Evolutionary conservation across 495 filamentous ascomycete genomes (phyloP).

Genomic region (Daldinia childiae): DNA sequence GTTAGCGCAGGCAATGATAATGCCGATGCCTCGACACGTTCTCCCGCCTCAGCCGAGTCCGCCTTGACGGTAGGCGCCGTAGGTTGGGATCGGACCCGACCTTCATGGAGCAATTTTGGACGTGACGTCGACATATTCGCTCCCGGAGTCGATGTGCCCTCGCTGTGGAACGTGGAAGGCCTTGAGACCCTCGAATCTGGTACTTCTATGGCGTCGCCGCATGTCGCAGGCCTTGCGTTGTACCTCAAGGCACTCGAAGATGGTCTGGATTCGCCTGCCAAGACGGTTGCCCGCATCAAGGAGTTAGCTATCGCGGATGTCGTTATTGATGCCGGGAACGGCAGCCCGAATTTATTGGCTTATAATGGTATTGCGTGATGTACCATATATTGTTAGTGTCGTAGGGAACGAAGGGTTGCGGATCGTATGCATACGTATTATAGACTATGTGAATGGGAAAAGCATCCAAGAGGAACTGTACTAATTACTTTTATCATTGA

Average conservation of each 20-base stretch:
- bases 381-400: background rate
- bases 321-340: conserved; percentile 25
- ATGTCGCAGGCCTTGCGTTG: conserved; percentile 59
- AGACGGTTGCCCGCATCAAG: conserved; percentile 42
- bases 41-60: conserved; percentile 56
- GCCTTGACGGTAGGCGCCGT: conserved; percentile 63
- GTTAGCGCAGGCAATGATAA: conserved; percentile 55
- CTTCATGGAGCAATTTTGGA: conserved; percentile 65
- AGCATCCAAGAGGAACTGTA: background rate
- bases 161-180: conserved; percentile 38
- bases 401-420: background rate
- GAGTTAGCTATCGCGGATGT: conserved; percentile 43
- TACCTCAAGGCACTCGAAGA: conserved; percentile 54
- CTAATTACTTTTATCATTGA: background rate
- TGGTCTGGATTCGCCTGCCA: conserved; percentile 34
- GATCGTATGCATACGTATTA: background rate
- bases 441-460: background rate
- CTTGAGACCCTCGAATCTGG: conserved; percentile 56
- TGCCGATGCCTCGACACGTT: conserved; percentile 46
- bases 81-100: conserved; percentile 50
- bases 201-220: conserved; percentile 64
- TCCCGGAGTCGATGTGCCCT: conserved; percentile 53
- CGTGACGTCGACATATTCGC: conserved; percentile 59
- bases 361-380: conserved; percentile 44
- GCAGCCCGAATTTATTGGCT: conserved; percentile 43